Conservation (phyloP, 805 yeast species). For the Brettanomyces bruxellensis region DNA sequence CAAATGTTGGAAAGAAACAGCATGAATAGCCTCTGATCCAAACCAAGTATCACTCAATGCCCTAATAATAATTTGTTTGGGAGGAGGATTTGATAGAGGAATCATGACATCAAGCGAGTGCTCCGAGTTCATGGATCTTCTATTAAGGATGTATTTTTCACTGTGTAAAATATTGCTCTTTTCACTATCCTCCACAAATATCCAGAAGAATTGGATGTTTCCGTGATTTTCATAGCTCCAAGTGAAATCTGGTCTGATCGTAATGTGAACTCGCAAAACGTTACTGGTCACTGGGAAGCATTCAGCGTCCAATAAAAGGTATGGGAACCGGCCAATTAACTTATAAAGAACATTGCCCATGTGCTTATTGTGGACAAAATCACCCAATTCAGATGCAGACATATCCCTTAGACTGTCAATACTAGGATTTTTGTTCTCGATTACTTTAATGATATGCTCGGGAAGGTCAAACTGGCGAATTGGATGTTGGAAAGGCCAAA, state of each 20-base stretch:
- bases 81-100: slow-evolving; percentile 83
- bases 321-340: slow-evolving; percentile 66
- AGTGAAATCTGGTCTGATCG: slow-evolving; percentile 62
- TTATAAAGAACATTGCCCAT: slow-evolving; percentile 60
- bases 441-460: slow-evolving; percentile 47
- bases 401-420: slow-evolving; percentile 70
- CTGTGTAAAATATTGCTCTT: slow-evolving; percentile 66
- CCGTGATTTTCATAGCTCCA: slow-evolving; percentile 88
- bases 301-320: slow-evolving; percentile 64
- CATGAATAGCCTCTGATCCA: slow-evolving; percentile 68
- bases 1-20: slow-evolving; percentile 83
- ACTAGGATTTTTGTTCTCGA: slow-evolving; percentile 55
- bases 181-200: slow-evolving; percentile 82
- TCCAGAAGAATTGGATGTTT: slow-evolving; percentile 81
- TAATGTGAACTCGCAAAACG: slow-evolving; percentile 74
- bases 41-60: slow-evolving; percentile 83
- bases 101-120: slow-evolving; percentile 89
- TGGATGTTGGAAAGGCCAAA: slow-evolving; percentile 92
- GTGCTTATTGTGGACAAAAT: slow-evolving; percentile 71
- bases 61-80: slow-evolving; percentile 76
- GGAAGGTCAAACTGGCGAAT: slow-evolving; percentile 79
- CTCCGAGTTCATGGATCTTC: slow-evolving; percentile 38
- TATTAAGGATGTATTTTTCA: slow-evolving; percentile 67
- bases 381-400: slow-evolving; percentile 74
- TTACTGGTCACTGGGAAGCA: slow-evolving; percentile 81